Conservation (phyloP, 805 yeast genomes). For the Candida hungchunana region DNA sequence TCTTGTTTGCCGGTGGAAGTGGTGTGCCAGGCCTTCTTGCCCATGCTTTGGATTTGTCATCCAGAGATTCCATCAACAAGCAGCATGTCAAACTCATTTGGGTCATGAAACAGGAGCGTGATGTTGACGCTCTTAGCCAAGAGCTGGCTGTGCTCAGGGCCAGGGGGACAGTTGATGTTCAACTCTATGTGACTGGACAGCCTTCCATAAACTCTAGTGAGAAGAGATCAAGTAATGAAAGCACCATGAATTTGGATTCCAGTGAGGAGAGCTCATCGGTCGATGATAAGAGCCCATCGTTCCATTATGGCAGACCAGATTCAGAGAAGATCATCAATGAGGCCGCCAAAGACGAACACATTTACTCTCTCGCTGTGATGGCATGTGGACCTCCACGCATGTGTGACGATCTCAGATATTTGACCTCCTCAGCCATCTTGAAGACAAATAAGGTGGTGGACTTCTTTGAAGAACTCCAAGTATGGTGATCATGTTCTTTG, state of each 20-base stretch:
- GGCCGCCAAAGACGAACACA: not conserved
- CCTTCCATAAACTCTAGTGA: no score
- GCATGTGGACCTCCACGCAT: conserved; percentile 61
- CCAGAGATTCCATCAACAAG: conserved; percentile 20
- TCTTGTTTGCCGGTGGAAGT: conserved; percentile 47
- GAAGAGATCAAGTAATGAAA: not conserved
- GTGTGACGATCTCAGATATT: conserved; percentile 51
- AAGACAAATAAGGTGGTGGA: conserved; percentile 49
- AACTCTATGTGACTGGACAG: conserved; percentile 33
- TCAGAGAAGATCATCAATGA: not conserved
- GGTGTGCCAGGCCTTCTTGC: conserved; percentile 51
- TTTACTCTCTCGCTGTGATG: conserved; percentile 42
- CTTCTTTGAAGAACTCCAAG: conserved; percentile 69
- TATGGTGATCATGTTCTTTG: no score
- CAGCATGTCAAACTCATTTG: conserved; percentile 50
- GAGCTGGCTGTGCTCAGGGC: conserved; percentile 34
- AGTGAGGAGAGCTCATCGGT: not conserved
- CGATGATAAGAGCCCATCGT: not conserved
- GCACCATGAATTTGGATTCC: not conserved
- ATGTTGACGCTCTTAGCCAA: conserved; percentile 44
- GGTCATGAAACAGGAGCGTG: conserved; percentile 52
- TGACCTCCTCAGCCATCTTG: conserved; percentile 38
- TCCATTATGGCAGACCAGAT: not conserved
- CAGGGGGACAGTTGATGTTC: conserved; percentile 23
- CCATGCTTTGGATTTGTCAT: conserved; percentile 32